Conservation (phyloP, 176 grass and related monocot genomes). For the Oryza longistaminata region DNA sequence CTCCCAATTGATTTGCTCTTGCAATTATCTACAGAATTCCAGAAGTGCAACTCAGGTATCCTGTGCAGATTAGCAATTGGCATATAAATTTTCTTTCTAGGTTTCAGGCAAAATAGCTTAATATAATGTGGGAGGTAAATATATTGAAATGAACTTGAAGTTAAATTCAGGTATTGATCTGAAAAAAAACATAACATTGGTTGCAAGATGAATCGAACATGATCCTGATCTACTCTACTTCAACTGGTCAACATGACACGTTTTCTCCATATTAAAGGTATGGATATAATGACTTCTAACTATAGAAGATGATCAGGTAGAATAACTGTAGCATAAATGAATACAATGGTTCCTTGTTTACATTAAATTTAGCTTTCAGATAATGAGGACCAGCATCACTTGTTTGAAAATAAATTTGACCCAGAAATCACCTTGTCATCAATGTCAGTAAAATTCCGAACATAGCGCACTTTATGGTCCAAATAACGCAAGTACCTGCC, state of each 20-base stretch:
- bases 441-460: constrained; percentile 96
- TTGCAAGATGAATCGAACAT: neutral
- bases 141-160: neutral
- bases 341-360: neutral
- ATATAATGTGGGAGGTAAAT: constrained; percentile 28
- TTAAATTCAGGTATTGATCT: neutral
- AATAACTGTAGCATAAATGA: neutral
- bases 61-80: constrained; percentile 61
- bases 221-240: constrained; percentile 6
- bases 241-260: neutral
- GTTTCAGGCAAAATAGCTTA: constrained; percentile 26
- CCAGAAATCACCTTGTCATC: constrained; percentile 79
- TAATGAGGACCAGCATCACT: neutral
- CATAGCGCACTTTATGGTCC: constrained; percentile 80
- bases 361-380: neutral
- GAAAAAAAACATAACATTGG: constrained; percentile 8
- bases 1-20: constrained; percentile 81
- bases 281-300: neutral
- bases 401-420: neutral
- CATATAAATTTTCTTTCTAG: constrained; percentile 46
- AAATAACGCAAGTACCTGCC: constrained; percentile 74
- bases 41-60: constrained; percentile 81
- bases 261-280: neutral
- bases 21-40: constrained; percentile 98
- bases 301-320: neutral